A percentile compares a stretch with the other conserved stretches of the same genome.
Conservation (phyloP, 495 filamentous ascomycete species). For the Ramalina intermedia region DNA sequence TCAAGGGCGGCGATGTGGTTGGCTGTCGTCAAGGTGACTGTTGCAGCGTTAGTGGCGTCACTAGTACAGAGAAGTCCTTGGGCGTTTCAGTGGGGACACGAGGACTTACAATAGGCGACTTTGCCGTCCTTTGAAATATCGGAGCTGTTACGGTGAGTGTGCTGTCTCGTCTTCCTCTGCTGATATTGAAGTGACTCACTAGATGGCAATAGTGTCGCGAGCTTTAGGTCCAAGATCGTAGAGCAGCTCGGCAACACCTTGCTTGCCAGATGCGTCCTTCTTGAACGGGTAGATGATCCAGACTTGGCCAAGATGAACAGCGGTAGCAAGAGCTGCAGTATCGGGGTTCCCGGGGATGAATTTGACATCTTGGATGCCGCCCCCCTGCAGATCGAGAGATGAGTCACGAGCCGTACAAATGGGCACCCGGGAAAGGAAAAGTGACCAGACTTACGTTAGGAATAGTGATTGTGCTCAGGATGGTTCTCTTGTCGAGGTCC, state of each 20-base stretch:
- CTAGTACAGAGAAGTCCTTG: not conserved
- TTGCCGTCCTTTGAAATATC: conserved; percentile 46
- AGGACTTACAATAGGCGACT: conserved; percentile 30
- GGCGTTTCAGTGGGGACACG: not conserved
- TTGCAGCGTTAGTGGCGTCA: not conserved
- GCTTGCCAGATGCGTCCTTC: conserved; percentile 35
- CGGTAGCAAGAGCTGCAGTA: conserved; percentile 43
- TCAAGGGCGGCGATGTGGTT: conserved; percentile 52
- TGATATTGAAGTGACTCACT: conserved; percentile 18
- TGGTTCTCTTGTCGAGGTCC: conserved; percentile 35
- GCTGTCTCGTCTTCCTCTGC: not conserved
- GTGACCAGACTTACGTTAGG: conserved; percentile 29
- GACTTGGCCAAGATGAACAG: conserved; percentile 45
- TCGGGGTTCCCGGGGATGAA: conserved; percentile 49
- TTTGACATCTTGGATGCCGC: conserved; percentile 51
- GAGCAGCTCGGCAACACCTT: conserved; percentile 40
- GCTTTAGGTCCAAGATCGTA: conserved; percentile 44
- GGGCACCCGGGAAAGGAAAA: not conserved
- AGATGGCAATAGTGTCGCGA: conserved; percentile 43
- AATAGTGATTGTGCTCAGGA: conserved; percentile 47
- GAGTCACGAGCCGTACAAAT: not conserved
- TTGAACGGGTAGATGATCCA: conserved; percentile 53
- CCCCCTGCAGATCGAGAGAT: conserved; percentile 23
- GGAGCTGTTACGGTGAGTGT: conserved; percentile 18
- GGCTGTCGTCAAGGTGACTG: conserved; percentile 42